phyloP scores from a whole-genome alignment of 2,329 filamentous ascomycete genomes.

The Metarhizium rileyi region DNA sequence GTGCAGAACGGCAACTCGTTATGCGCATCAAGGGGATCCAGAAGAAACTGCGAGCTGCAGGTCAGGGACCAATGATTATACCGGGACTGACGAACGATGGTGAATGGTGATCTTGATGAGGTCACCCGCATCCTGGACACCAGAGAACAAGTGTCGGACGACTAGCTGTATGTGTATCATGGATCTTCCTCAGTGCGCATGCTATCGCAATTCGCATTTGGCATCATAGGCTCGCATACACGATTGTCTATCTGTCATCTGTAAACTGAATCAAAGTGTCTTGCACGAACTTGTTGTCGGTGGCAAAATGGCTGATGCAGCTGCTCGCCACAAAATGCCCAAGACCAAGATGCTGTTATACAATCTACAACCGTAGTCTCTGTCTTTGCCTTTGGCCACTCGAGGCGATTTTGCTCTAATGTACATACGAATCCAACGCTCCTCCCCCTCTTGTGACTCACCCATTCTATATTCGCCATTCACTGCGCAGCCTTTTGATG shows the following conservation, averaged over 20 bases:
- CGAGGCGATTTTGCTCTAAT: neutral
- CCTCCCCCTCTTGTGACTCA: neutral
- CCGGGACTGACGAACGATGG: too few relatives aligned
- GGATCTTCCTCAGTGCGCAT: neutral
- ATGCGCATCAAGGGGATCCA: neutral
- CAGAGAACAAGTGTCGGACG: neutral
- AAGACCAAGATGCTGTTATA: neutral
- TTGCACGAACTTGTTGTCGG: neutral
- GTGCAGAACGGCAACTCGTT: neutral
- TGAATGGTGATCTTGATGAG: too few relatives aligned
- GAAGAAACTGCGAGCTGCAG: neutral
- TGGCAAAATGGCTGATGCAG: too few relatives aligned
- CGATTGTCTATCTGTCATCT: neutral
- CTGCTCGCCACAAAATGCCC: too few relatives aligned
- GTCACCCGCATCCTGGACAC: too few relatives aligned
- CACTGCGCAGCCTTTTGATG: constrained; percentile 35
- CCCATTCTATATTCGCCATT: neutral
- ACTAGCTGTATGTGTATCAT: neutral
- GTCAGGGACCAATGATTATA: neutral
- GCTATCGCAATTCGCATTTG: neutral
- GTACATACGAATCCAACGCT: neutral
- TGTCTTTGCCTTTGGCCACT: neutral
- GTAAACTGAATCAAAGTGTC: neutral
- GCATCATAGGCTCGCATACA: neutral
- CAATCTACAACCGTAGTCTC: neutral